Percentiles rank a stretch among this genome's conserved stretches.
Conservation (phyloP, 2,329 filamentous ascomycete species). For the Raffaelea ambrosiae region DNA sequence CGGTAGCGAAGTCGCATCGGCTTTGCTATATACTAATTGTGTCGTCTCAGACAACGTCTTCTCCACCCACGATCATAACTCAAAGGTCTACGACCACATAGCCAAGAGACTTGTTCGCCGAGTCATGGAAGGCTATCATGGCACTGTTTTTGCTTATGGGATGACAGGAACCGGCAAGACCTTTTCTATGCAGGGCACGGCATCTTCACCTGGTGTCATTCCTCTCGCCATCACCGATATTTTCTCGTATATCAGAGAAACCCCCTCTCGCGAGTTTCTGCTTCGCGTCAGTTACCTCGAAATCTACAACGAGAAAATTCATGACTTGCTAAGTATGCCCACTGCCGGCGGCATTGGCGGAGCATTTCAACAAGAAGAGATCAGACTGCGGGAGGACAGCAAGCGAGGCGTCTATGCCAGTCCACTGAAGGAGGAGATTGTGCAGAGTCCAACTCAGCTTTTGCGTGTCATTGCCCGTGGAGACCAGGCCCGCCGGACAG, state of each 20-base stretch:
- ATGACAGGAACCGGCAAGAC: constrained; percentile 99
- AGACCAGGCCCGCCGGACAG: constrained; percentile 81
- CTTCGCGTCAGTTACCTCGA: constrained; percentile 95
- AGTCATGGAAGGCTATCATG: constrained; percentile 98
- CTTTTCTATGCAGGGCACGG: constrained; percentile 98
- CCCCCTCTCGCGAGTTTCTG: constrained; percentile 86
- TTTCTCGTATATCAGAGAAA: constrained; percentile 97
- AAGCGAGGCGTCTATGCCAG: constrained; percentile 95
- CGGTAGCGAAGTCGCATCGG: no score
- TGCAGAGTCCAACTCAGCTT: constrained; percentile 93
- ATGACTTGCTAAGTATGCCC: constrained; percentile 79
- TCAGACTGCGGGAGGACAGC: constrained; percentile 92
- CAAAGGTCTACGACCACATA: constrained; percentile 85
- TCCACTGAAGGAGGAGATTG: constrained; percentile 94
- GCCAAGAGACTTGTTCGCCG: constrained; percentile 90
- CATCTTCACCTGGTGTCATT: constrained; percentile 90
- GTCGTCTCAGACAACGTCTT: constrained; percentile 88
- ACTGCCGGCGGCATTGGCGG: constrained; percentile 45
- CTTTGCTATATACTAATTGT: background rate
- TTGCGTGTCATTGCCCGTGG: constrained; percentile 90
- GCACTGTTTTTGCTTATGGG: constrained; percentile 95
- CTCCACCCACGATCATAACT: constrained; percentile 85
- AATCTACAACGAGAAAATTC: constrained; percentile 97
- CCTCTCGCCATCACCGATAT: constrained; percentile 97
- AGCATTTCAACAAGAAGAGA: constrained; percentile 68